Evolutionary conservation across 1,139 yeast species (phyloP).

Genomic region (Pneumocystis sp.): DNA sequence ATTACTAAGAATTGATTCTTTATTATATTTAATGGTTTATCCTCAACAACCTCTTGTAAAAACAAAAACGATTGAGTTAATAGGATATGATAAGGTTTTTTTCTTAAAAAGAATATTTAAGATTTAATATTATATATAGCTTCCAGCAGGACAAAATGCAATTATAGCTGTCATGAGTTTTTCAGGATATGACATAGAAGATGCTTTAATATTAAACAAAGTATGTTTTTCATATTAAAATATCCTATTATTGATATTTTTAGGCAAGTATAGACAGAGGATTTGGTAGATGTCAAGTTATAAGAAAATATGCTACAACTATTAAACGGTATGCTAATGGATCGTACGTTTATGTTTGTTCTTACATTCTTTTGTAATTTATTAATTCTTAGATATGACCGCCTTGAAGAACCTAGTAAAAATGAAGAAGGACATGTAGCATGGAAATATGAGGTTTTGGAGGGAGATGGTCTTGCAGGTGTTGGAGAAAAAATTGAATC

Average conservation of each 20-base stretch:
- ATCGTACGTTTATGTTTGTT: conserved; percentile 73
- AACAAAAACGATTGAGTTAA: conserved; percentile 88
- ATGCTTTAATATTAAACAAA: conserved; percentile 87
- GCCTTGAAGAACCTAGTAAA: conserved; percentile 4
- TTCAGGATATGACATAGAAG: conserved; percentile 98
- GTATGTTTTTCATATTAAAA: background rate
- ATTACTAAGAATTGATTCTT: conserved; percentile 85
- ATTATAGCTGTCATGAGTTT: conserved; percentile 98
- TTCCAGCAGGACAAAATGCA: conserved; percentile 98
- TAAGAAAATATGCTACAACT: conserved; percentile 78
- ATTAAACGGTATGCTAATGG: conserved; percentile 87
- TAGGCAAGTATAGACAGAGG: conserved; percentile 82
- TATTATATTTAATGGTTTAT: conserved; percentile 85
- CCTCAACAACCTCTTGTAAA: conserved; percentile 99
- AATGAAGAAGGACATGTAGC: conserved; percentile 48
- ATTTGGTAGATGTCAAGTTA: conserved; percentile 95
- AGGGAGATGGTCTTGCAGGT: conserved; percentile 93
- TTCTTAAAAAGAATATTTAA: background rate
- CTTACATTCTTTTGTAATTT: conserved; percentile 39
- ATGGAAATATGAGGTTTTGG: conserved; percentile 72
- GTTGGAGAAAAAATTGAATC: conserved; percentile 82
- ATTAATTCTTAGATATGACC: conserved; percentile 40
- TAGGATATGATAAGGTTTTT: conserved; percentile 62
- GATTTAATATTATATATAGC: conserved; percentile 15
- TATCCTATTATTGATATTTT: background rate